phyloP scores from a whole-genome alignment of 2,329 filamentous ascomycete species.

The Arthrobotrys sphaeroides region DNA sequence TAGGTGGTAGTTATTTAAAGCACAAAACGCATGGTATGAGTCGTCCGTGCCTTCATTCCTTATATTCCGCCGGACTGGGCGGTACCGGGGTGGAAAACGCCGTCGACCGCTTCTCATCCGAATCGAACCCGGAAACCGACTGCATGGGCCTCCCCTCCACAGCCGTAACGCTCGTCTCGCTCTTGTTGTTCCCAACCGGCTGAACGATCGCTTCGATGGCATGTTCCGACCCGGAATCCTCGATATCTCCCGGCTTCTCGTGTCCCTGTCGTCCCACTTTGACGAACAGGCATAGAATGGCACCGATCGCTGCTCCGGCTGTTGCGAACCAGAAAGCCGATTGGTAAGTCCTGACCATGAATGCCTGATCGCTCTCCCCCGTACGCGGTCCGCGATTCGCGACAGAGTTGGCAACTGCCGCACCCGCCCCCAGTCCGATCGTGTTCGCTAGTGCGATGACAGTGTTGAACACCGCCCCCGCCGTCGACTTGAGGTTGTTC shows the following conservation, averaged over 20 bases:
- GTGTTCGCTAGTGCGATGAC: constrained; percentile 45
- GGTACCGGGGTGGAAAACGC: not conserved
- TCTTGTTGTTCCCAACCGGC: not conserved
- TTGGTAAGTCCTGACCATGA: constrained; percentile 42
- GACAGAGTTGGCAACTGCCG: constrained; percentile 45
- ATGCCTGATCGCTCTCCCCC: constrained; percentile 26
- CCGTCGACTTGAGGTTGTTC: constrained; percentile 49
- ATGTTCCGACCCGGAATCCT: constrained; percentile 22
- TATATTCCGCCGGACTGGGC: not conserved
- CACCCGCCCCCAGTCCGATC: constrained; percentile 37
- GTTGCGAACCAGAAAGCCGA: constrained; percentile 46
- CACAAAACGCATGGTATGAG: too few relatives aligned
- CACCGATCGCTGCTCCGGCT: constrained; percentile 12
- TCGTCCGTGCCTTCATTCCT: too few relatives aligned
- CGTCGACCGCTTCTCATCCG: constrained; percentile 35
- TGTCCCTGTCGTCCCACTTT: constrained; percentile 47
- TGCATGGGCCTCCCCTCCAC: not conserved
- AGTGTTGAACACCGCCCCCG: constrained; percentile 47
- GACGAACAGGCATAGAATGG: constrained; percentile 38
- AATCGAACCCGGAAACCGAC: constrained; percentile 9
- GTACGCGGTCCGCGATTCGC: constrained; percentile 18
- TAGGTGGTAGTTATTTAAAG: too few relatives aligned
- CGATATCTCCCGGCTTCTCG: constrained; percentile 28
- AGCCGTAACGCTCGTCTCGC: not conserved
- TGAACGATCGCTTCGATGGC: not conserved